A percentile compares a stretch with the other conserved stretches of the same genome.
Conservation (phyloP, 495 filamentous ascomycete genomes). For the Pyrenula aspistea region DNA sequence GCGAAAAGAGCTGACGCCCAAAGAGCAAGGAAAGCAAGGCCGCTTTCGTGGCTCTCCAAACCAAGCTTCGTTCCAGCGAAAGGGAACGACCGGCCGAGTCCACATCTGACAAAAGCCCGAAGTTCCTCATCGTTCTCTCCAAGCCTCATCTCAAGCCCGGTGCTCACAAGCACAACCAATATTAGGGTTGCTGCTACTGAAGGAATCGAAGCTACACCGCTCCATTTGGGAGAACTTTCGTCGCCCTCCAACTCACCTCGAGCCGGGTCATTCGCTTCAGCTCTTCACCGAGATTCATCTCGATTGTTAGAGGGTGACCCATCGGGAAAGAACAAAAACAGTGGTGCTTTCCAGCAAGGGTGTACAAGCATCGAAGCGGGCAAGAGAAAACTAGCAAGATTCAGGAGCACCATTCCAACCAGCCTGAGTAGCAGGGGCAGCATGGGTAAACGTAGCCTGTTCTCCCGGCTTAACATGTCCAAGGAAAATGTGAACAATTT, state of each 20-base stretch:
- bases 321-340: neutral
- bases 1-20: neutral
- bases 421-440: neutral
- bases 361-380: neutral
- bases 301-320: neutral
- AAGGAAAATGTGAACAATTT: neutral
- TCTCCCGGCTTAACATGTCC: neutral
- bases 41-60: neutral
- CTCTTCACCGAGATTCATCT: neutral
- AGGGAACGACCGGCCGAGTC: neutral
- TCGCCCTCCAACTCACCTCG: neutral
- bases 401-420: neutral
- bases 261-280: neutral
- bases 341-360: neutral
- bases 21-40: neutral
- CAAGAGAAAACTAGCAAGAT: neutral
- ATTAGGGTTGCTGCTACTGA: neutral
- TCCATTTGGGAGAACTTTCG: neutral
- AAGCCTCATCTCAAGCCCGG: neutral
- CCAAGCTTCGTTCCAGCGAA: neutral
- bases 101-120: neutral
- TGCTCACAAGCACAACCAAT: conserved; percentile 1
- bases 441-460: neutral
- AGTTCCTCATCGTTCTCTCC: neutral
- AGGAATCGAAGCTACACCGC: neutral